Conservation (phyloP, 768 basidiomycete genomes). For the Postia placenta region DNA sequence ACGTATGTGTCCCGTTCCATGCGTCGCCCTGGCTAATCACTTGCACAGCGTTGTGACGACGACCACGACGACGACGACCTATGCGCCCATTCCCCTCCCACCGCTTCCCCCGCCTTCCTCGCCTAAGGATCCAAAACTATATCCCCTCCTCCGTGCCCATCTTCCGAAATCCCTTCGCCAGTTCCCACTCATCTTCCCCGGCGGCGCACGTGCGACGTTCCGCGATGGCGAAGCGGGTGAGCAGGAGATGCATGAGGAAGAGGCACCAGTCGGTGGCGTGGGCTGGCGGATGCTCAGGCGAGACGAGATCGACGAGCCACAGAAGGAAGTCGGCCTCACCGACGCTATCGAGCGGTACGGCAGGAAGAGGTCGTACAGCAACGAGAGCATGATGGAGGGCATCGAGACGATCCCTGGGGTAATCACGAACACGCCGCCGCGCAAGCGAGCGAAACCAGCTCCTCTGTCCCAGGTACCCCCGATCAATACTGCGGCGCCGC, state of each 20-base stretch:
- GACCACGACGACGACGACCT: slow-evolving; percentile 86
- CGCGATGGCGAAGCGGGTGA: slow-evolving; percentile 61
- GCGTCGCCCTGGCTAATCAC: background rate
- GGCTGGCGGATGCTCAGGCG: slow-evolving; percentile 75
- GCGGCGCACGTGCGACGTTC: slow-evolving; percentile 76
- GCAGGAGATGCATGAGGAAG: slow-evolving; percentile 66
- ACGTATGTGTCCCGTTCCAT: slow-evolving; percentile 45
- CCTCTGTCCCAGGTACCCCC: slow-evolving; percentile 56
- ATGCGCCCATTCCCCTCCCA: slow-evolving; percentile 83
- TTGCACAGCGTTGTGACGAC: slow-evolving; percentile 73
- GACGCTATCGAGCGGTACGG: slow-evolving; percentile 84
- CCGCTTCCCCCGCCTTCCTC: slow-evolving; percentile 62
- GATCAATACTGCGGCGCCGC: slow-evolving; percentile 69
- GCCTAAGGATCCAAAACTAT: slow-evolving; percentile 74
- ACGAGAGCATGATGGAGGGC: slow-evolving; percentile 66
- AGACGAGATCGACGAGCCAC: slow-evolving; percentile 48
- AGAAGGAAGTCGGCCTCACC: slow-evolving; percentile 53
- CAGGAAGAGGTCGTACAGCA: slow-evolving; percentile 48
- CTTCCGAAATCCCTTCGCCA: slow-evolving; percentile 68
- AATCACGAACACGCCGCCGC: slow-evolving; percentile 45
- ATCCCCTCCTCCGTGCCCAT: slow-evolving; percentile 69
- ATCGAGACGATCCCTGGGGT: slow-evolving; percentile 53
- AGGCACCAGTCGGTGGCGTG: slow-evolving; percentile 53
- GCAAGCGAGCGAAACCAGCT: slow-evolving; percentile 72
- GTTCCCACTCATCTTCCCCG: slow-evolving; percentile 77